Evolutionary conservation across 106 monocot species (phyloP), one percentile per base, ranked within the genome.

Genomic region (Dendrobium officinale): DNA sequence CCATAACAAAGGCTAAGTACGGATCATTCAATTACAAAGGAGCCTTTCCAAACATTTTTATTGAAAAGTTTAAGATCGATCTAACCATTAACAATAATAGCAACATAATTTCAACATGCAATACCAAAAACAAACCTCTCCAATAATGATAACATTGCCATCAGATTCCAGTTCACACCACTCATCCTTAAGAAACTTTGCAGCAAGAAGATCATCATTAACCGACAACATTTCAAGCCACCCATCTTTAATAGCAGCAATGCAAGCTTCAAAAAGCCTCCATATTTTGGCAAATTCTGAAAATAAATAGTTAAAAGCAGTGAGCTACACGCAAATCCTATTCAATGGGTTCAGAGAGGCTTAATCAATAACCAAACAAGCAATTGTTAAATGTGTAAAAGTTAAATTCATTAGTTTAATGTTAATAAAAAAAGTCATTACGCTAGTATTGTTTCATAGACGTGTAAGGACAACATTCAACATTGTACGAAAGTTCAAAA

Each of bases 171-270:
- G 72, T 80, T 80, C 73, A 82, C 73, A 79, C 94, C 94, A 98
- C 51, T 92, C 88, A 68, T 85, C 55, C 80, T 82, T 89, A 11
- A 98, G 77, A 79, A 92, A 93, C 92, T 94, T 86, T 81, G 89
- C 84, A 17, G 55, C 80, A 73, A 79, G 42, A 47, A 67, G 4
- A 77, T 13, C 31, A 83, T 81, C 78, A 59, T 77, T 77, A 51
- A 66, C 77, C 22, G 77, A 58, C 51, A 79, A 42, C 79, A 90
- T 75, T 76, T 80, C 73, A 80, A 75, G 79, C 94, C 94, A 98
- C 59, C 92, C 88, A 77, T 84, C 42, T 80, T 84, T 88, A 26
- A 98, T 73, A 73, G 67, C 5, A 49, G 67, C 73, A 68, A 82
- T 89, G 80, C 90, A 92, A 77, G 78, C 86, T 80, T 81, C 51